Evolutionary conservation across 176 grass and related monocot species (phyloP).

Genomic region (Olyra latifolia): DNA sequence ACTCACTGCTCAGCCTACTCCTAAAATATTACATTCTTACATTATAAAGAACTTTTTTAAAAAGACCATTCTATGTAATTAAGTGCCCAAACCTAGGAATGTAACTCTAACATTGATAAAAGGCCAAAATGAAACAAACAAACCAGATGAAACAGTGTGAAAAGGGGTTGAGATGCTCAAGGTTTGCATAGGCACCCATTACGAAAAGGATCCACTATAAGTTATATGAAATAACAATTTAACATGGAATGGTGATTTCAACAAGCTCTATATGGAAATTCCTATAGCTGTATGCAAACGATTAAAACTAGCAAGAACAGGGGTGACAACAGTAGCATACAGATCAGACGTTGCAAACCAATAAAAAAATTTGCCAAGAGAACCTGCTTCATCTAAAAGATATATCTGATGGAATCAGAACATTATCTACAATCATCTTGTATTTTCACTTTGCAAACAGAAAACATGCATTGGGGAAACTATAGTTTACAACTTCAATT

Average conservation of each 20-base stretch:
- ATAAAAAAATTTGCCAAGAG: not conserved
- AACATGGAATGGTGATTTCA: not conserved
- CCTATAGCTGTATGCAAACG: not conserved
- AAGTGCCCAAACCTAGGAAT: conserved; percentile 1
- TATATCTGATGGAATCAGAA: not conserved
- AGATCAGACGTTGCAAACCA: not conserved
- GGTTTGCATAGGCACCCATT: not conserved
- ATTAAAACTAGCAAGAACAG: conserved; percentile 3
- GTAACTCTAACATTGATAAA: not conserved
- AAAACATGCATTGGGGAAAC: not conserved
- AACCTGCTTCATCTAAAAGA: not conserved
- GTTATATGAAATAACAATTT: not conserved
- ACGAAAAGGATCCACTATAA: not conserved
- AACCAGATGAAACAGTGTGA: not conserved
- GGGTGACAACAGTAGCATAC: not conserved
- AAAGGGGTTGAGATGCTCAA: not conserved
- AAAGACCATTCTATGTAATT: not conserved
- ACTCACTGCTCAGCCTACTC: conserved; percentile 6
- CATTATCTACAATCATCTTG: not conserved
- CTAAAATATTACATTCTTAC: not conserved
- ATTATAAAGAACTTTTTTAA: conserved; percentile 3
- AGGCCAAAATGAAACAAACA: conserved; percentile 1
- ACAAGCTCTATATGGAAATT: not conserved
- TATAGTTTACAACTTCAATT: not conserved
- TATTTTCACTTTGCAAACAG: not conserved